These are phyloP conservation scores for Emmonsia crescens DNA, from an alignment of 2,329 filamentous ascomycete species.

Conservation along the genomic window DNA sequence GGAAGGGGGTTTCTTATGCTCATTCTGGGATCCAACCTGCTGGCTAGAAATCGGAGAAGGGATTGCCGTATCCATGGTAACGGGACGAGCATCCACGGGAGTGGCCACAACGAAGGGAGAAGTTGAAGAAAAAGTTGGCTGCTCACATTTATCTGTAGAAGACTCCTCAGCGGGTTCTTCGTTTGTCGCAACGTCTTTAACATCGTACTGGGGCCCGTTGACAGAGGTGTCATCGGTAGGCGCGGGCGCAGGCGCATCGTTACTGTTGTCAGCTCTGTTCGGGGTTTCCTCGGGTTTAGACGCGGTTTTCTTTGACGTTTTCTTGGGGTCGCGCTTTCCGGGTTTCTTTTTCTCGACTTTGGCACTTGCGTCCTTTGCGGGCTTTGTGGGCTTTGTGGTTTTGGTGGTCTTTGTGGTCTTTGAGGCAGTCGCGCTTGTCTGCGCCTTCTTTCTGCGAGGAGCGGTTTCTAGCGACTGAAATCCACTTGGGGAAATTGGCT, in stretches of 20 bases:
- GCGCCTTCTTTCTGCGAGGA: constrained; percentile 9
- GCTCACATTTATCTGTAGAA: constrained; percentile 1
- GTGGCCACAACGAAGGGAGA: no score
- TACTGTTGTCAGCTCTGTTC: background rate
- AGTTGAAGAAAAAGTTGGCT: background rate
- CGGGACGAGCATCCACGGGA: no score
- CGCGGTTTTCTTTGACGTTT: constrained; percentile 9
- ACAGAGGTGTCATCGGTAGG: background rate
- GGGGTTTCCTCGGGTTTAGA: background rate
- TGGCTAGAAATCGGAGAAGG: background rate
- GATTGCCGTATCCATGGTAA: background rate
- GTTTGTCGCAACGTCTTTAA: background rate
- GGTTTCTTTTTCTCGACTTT: constrained; percentile 5
- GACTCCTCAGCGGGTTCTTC: background rate
- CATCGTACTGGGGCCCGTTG: background rate
- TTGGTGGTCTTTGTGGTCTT: constrained; percentile 10
- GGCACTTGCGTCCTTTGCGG: constrained; percentile 6
- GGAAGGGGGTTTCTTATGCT: background rate
- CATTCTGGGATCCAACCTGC: background rate
- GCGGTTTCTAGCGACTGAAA: constrained; percentile 23
- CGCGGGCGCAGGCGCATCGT: background rate
- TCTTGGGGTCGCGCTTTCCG: constrained; percentile 12
- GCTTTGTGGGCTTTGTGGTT: constrained; percentile 9
- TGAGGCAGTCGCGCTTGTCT: constrained; percentile 9
- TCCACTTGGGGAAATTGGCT: constrained; percentile 26